Percentiles rank a stretch among this genome's conserved stretches.
Conservation (phyloP, 495 filamentous ascomycete genomes). For the Neurospora sp. region DNA sequence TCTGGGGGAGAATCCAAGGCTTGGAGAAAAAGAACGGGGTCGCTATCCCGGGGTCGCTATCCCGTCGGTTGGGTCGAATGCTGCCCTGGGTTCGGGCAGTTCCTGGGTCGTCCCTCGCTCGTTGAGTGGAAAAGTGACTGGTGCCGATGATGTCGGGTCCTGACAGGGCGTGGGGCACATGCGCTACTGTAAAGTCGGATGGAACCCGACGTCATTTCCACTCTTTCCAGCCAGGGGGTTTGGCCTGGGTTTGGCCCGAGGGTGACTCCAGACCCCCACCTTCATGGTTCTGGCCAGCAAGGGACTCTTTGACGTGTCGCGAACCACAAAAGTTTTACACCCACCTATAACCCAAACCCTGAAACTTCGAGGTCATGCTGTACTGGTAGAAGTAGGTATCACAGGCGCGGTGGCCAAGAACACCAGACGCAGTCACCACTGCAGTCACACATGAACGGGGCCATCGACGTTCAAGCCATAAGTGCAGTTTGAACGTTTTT, state of each 20-base stretch:
- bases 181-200: neutral
- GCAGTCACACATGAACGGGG: neutral
- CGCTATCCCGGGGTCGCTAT: neutral
- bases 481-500: neutral
- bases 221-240: neutral
- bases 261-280: neutral
- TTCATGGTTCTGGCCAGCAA: neutral
- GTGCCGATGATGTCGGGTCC: constrained; percentile 3
- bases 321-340: neutral
- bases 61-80: neutral
- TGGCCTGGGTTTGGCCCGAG: neutral
- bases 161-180: constrained; percentile 7
- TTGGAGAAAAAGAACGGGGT: neutral
- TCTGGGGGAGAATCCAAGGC: neutral
- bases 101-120: neutral
- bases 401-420: neutral
- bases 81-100: neutral
- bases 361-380: neutral
- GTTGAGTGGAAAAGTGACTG: neutral
- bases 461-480: neutral
- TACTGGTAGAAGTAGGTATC: neutral
- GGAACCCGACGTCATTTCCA: constrained; percentile 9
- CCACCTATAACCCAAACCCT: neutral
- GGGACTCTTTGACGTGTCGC: neutral
- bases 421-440: neutral